Evolutionary conservation across 192 early-diverging fungal genomes (phyloP), one percentile per base, ranked within the genome.

Genomic region (Linnemannia exigua): DNA sequence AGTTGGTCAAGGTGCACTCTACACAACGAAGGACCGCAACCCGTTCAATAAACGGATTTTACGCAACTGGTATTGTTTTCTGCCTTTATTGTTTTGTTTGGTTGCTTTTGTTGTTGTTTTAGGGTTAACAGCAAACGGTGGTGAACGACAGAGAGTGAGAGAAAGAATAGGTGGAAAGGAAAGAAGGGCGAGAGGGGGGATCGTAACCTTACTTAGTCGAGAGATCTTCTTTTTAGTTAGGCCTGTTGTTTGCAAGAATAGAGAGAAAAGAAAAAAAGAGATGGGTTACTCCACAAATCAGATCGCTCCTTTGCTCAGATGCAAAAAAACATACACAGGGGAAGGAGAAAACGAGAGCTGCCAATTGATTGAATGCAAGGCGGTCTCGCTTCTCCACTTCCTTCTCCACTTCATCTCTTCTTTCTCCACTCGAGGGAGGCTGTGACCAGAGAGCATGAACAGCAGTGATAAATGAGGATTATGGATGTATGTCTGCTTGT

Each of bases 261-360:
- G 58, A 31, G 28, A 31, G 25, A 11, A 31, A 14, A 31, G 31
- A 63, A 61, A 28, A 63, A 63, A 12, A 63, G 58, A 63, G 58
- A 63, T 63, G 58, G 28, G 28, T 25, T 63, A 25, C 28, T 63
- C 58, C 58, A 63, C 58, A 63, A 63, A 63, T 63, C 58, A 63
- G 58, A 63, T 63, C 58, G 28, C 58, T 54, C 52, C 52, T 7
- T 54, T 54, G 52, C 52, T 63, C 58, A 63, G 58, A 63, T 63
- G 11, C 15, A 63, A 9, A 58, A 25, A 58, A 31, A 63, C 15
- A 63, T 31, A 1, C 12, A 61, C n/a, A n/a, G n/a, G 41, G 9
- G 41, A 44, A 44, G 41, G 41, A 44, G 41, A 44, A 25, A 61
- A 28, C 5, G 22, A 63, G 58, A 15, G 54, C 54, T 2, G 0